A percentile compares a stretch with the other conserved stretches of the same genome.
phyloP scores from a whole-genome alignment of 1,284 basidiomycete species.

The Tylopilus sp. region DNA sequence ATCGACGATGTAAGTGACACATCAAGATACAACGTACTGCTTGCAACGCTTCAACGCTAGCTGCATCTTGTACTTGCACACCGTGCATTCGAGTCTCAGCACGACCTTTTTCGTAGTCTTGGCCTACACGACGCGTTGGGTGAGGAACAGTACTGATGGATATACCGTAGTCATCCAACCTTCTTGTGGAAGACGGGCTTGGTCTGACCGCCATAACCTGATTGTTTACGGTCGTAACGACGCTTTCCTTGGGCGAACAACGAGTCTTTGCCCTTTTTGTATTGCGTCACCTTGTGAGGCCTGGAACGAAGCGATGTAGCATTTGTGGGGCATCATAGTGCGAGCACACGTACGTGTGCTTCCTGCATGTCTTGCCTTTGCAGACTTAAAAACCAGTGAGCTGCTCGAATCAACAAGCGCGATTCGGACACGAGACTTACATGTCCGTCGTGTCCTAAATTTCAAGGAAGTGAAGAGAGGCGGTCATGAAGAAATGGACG shows the following conservation, averaged over 20 bases:
- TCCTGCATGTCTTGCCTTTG: conserved; percentile 98
- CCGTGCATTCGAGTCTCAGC: conserved; percentile 94
- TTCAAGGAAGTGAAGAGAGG: conserved; percentile 20
- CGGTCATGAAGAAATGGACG: background rate
- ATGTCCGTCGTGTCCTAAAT: conserved; percentile 76
- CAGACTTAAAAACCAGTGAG: conserved; percentile 58
- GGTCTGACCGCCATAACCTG: conserved; percentile 99
- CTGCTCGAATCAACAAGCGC: background rate
- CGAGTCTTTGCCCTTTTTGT: conserved; percentile 99
- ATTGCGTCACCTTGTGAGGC: conserved; percentile 95
- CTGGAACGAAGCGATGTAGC: conserved; percentile 37
- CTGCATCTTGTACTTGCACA: conserved; percentile 99
- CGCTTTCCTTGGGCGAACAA: conserved; percentile 98
- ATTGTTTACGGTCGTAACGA: conserved; percentile 99
- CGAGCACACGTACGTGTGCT: conserved; percentile 84
- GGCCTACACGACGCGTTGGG: conserved; percentile 45
- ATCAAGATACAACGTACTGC: conserved; percentile 59
- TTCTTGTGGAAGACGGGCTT: conserved; percentile 99
- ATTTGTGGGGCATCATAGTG: background rate
- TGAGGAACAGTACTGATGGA: conserved; percentile 2
- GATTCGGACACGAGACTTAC: conserved; percentile 46
- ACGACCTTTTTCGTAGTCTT: conserved; percentile 99
- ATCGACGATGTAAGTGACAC: background rate
- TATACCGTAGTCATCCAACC: conserved; percentile 36
- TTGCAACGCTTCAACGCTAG: conserved; percentile 98